Percentiles rank a stretch among this genome's conserved stretches.
phyloP scores from a whole-genome alignment of 495 filamentous ascomycete genomes.

The Parachaetomium inaequale region DNA sequence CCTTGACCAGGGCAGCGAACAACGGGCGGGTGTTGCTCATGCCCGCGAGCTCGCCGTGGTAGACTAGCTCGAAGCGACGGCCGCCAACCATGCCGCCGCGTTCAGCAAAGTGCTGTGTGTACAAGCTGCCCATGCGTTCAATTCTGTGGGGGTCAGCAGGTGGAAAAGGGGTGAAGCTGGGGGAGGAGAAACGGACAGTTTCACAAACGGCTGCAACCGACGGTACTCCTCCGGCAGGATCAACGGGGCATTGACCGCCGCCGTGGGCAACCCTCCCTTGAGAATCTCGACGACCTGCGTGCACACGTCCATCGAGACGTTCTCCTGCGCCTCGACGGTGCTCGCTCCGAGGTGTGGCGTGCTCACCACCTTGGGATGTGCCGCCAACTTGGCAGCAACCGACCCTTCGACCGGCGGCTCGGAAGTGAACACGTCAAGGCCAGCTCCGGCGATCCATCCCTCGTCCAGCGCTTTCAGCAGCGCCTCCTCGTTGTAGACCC shows the following conservation, averaged over 20 bases:
- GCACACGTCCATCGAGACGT: slow-evolving; percentile 70
- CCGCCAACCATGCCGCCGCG: slow-evolving; percentile 37
- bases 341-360: slow-evolving; percentile 72
- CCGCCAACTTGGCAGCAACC: slow-evolving; percentile 52
- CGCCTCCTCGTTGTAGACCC: slow-evolving; percentile 68
- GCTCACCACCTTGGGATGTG: slow-evolving; percentile 60
- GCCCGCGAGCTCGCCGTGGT: slow-evolving; percentile 60
- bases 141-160: slow-evolving; percentile 30
- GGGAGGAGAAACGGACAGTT: slow-evolving; percentile 33
- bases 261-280: slow-evolving; percentile 60
- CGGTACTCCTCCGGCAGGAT: slow-evolving; percentile 70
- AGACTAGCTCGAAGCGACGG: slow-evolving; percentile 64
- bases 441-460: slow-evolving; percentile 66
- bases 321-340: slow-evolving; percentile 74
- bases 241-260: slow-evolving; percentile 68
- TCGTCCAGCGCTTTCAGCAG: slow-evolving; percentile 62
- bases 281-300: slow-evolving; percentile 67
- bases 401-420: slow-evolving; percentile 55
- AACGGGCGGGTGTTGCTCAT: slow-evolving; percentile 65
- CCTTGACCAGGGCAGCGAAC: slow-evolving; percentile 67
- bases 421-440: slow-evolving; percentile 69
- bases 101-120: slow-evolving; percentile 62
- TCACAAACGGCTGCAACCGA: slow-evolving; percentile 65
- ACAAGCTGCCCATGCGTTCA: slow-evolving; percentile 66
- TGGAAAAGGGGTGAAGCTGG: not conserved